These are phyloP conservation scores for Coemansia sp. DNA, from an alignment of 192 early-diverging fungal genomes.

Conservation along the genomic window DNA sequence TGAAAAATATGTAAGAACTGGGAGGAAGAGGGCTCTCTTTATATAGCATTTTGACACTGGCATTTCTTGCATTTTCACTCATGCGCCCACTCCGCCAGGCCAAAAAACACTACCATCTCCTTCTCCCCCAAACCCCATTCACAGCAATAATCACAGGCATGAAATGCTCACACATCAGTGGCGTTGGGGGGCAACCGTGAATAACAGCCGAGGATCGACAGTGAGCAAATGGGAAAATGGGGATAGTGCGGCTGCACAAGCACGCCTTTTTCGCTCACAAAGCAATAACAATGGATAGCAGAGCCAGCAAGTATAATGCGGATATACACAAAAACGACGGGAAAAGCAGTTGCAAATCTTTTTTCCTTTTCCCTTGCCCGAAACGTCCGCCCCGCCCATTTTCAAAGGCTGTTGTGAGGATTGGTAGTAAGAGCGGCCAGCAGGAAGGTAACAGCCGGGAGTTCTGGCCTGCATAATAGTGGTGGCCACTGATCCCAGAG, in stretches of 20 bases:
- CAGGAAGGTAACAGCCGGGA: background rate
- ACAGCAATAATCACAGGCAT: slow-evolving; percentile 12
- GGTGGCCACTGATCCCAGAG: background rate
- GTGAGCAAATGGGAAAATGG: slow-evolving; percentile 11
- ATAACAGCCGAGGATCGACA: slow-evolving; percentile 10
- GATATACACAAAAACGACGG: background rate
- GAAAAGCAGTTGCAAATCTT: slow-evolving; percentile 5
- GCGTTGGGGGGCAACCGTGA: slow-evolving; percentile 6
- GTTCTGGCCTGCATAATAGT: background rate
- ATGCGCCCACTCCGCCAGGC: background rate
- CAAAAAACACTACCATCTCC: background rate
- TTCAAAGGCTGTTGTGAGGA: background rate
- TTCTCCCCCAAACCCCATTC: slow-evolving; percentile 13
- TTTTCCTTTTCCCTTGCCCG: background rate
- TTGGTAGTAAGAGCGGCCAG: background rate
- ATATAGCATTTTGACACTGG: slow-evolving; percentile 3
- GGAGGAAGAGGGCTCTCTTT: background rate
- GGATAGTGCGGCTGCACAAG: background rate
- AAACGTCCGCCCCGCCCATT: background rate
- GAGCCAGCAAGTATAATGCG: background rate
- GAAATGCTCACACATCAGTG: slow-evolving; percentile 29
- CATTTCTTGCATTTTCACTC: slow-evolving; percentile 5
- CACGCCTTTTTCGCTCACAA: background rate
- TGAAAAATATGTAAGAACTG: slow-evolving; percentile 8
- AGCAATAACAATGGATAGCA: slow-evolving; percentile 1